Base-by-base conservation (phyloP, 352 stramenopile species). In the Phytophthora vignae region DNA sequence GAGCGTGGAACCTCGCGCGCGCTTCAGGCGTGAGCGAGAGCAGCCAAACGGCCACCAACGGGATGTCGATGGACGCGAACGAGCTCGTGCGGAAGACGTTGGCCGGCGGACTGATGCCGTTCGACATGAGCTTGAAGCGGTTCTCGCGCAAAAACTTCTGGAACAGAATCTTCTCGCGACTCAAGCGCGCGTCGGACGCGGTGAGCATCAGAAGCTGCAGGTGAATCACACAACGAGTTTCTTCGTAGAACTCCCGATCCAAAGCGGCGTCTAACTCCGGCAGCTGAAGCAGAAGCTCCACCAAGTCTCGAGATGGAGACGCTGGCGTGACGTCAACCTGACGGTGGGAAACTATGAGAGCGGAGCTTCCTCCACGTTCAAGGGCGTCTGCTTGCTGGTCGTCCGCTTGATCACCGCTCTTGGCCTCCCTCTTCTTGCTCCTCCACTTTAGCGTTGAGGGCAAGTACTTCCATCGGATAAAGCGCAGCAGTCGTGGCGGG, bases 81-180 rank as follows among this genome's bases (percentile, higher is more conserved):
- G 90, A 97, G 60, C 78, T 91, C 40, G 88, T 95, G 50, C 86
- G 90, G 76, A 98, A 98, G 61, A 98, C 94, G 54, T 94, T 94
- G 19, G 90, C 86, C 1, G 93, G 93, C 22, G 92, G 92, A 48
- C 95, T 93, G 54, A 98, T 97, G 3, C 92, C 90, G 57, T 97
- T 98, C 17, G 91, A 95, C 77, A 98, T 91, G 73, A 98, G 88
- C 74, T 98, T 97, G 81, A 98, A 98, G 55, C 93, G 86, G 69
- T 98, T 98, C 75, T 98, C 94, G 40, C 93, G 85, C 38, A 98
- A 66, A 58, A 98, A 98, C 63, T 98, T 96, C 62, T 98, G 92
- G 63, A 98, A 98, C 38, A 98, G 53, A 25, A 98, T 95, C 63
- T 96, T 95, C 60, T 98, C 90, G 42, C 92, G 88, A 48, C 90